Evolutionary conservation across 1,139 yeast genomes (phyloP).

Genomic region (Yamadazyma conglobata): DNA sequence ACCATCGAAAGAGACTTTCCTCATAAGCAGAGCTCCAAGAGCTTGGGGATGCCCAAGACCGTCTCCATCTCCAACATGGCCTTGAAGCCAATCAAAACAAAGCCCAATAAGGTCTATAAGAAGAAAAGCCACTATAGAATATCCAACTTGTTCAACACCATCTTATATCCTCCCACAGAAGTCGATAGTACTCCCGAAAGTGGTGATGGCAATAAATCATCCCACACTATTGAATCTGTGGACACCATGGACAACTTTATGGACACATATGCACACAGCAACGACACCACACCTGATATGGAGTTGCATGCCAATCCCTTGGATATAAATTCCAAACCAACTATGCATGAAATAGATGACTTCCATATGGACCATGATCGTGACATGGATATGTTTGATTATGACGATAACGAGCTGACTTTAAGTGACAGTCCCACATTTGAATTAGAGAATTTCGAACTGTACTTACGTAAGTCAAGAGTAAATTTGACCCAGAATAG

Average conservation of each 20-base stretch:
- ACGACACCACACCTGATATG: conserved; percentile 12
- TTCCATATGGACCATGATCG: not conserved
- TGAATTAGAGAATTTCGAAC: conserved; percentile 28
- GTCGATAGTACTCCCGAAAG: not conserved
- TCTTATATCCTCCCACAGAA: conserved; percentile 13
- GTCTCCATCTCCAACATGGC: conserved; percentile 37
- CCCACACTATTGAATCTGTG: conserved; percentile 1
- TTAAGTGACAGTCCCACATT: conserved; percentile 10
- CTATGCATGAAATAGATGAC: conserved; percentile 4
- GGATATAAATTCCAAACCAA: conserved; percentile 4
- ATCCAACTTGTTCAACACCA: conserved; percentile 29
- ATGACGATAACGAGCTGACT: conserved; percentile 15
- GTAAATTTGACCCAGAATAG: conserved; percentile 26
- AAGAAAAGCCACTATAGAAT: conserved; percentile 42
- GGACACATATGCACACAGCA: conserved; percentile 11
- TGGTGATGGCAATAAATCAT: not conserved
- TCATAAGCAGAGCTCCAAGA: conserved; percentile 2
- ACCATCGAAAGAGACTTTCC: not conserved
- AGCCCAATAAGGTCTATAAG: conserved; percentile 30
- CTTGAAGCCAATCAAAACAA: conserved; percentile 41
- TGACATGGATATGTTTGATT: conserved; percentile 2
- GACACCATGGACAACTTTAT: conserved; percentile 10
- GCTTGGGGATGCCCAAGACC: conserved; percentile 31
- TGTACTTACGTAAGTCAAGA: conserved; percentile 34
- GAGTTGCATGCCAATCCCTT: conserved; percentile 4